Evolutionary conservation across 129 eudicot genomes (phyloP).

Genomic region (Escallonia herrerae): DNA sequence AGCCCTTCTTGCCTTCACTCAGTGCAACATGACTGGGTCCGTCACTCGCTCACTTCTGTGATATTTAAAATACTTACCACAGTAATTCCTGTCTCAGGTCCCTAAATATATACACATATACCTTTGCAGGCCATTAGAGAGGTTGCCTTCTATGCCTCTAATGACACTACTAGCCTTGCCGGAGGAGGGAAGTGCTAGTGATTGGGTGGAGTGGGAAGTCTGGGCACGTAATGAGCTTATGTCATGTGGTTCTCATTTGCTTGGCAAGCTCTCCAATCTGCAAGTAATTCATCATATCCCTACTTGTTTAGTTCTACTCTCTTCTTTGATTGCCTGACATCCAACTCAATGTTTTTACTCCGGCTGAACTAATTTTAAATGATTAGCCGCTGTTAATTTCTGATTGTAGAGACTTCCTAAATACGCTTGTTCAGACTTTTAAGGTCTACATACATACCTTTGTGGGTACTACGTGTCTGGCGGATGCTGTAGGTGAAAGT

Average conservation of each 20-base stretch:
- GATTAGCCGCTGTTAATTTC: neutral
- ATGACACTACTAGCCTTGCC: conserved; percentile 2
- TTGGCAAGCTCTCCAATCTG: conserved; percentile 60
- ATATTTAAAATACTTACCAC: neutral
- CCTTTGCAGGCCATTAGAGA: conserved; percentile 38
- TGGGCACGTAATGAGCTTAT: conserved; percentile 80
- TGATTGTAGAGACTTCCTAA: neutral
- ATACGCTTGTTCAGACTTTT: no score
- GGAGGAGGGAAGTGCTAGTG: conserved; percentile 14
- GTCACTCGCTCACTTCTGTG: neutral
- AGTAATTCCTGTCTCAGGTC: neutral
- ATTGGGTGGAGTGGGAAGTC: conserved; percentile 47
- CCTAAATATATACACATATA: neutral
- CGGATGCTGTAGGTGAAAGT: no score
- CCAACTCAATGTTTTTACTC: no score
- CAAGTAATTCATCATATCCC: conserved; percentile 32
- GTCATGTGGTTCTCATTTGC: conserved; percentile 75
- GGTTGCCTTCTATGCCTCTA: conserved; percentile 44
- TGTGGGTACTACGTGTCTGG: no score
- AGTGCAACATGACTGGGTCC: conserved; percentile 63
- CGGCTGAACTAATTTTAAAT: neutral
- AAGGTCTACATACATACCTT: no score
- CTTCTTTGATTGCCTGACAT: no score
- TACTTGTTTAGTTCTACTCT: neutral
- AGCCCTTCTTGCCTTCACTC: conserved; percentile 63